Percentiles rank a stretch among this genome's conserved stretches.
Evolutionary conservation across 805 yeast species (phyloP).

Genomic region (Zygosaccharomyces kombuchaensis): DNA sequence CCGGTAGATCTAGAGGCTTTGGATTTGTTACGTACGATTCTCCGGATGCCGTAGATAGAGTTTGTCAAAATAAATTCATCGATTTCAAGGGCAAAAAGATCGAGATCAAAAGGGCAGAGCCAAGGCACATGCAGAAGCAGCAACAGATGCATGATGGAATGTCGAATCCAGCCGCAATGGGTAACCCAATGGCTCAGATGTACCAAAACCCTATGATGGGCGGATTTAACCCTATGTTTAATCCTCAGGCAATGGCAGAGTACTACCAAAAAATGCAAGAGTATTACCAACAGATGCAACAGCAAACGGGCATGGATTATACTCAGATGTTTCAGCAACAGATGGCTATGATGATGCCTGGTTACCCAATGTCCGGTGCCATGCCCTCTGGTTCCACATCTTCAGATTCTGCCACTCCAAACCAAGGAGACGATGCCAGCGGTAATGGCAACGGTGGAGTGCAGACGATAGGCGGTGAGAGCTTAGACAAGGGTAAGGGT

Average conservation of each 20-base stretch:
- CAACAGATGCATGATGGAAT: constrained; percentile 33
- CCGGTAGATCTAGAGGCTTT: constrained; percentile 95
- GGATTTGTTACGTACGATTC: constrained; percentile 95
- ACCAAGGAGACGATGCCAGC: constrained; percentile 17
- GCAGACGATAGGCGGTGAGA: constrained; percentile 31
- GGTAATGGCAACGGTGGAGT: constrained; percentile 23
- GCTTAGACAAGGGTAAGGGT: constrained; percentile 9
- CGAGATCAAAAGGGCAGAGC: constrained; percentile 82
- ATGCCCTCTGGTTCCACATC: constrained; percentile 16
- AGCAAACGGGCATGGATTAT: constrained; percentile 35
- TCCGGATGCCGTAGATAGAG: constrained; percentile 89
- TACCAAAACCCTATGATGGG: constrained; percentile 36
- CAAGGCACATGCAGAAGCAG: constrained; percentile 62
- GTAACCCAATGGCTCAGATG: constrained; percentile 27
- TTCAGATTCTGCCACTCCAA: constrained; percentile 22
- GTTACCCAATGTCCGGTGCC: constrained; percentile 22
- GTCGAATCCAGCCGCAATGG: constrained; percentile 17
- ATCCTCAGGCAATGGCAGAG: constrained; percentile 57
- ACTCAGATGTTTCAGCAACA: constrained; percentile 34
- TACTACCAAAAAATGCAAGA: constrained; percentile 61
- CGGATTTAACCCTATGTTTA: constrained; percentile 35
- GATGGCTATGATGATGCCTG: constrained; percentile 36
- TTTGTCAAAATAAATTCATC: constrained; percentile 74
- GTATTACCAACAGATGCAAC: constrained; percentile 38
- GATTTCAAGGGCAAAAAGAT: constrained; percentile 80